Conservation (phyloP, 148 eudicot genomes). For the Silene latifolia region DNA sequence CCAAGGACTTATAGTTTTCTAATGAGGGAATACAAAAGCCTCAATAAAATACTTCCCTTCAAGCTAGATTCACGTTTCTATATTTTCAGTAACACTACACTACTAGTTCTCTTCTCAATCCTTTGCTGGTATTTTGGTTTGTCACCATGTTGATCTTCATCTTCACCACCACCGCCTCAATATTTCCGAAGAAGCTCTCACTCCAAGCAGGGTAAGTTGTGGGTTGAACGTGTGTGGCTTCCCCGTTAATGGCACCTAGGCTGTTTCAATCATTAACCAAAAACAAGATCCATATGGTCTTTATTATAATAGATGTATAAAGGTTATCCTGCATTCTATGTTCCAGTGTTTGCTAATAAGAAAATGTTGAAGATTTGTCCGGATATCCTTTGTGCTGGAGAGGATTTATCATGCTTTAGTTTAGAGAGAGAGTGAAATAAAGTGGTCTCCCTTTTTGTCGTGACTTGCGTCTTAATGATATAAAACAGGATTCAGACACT, state of each 20-base stretch:
- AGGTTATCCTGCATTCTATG: background rate
- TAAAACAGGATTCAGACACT: background rate
- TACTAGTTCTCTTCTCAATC: background rate
- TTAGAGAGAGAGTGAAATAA: background rate
- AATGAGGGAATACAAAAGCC: background rate
- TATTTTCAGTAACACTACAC: background rate
- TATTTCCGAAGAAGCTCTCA: background rate
- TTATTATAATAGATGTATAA: background rate
- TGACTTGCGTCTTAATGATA: background rate
- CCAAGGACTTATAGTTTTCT: background rate
- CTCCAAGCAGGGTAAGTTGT: background rate
- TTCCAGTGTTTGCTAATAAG: background rate
- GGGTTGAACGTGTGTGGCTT: background rate
- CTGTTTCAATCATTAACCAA: background rate
- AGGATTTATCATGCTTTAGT: constrained; percentile 3
- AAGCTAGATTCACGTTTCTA: background rate
- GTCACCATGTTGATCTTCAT: background rate
- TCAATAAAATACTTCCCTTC: background rate
- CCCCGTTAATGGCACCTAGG: too few relatives aligned
- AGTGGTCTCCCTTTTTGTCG: background rate
- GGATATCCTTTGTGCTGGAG: background rate
- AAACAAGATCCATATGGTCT: background rate
- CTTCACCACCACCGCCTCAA: too few relatives aligned
- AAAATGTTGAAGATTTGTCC: background rate
- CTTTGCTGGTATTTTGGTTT: background rate